A percentile compares a stretch with the other conserved stretches of the same genome.
These are phyloP conservation scores for Phytomonas serpens DNA, from an alignment of 208 protist species.

Conservation along the genomic window DNA sequence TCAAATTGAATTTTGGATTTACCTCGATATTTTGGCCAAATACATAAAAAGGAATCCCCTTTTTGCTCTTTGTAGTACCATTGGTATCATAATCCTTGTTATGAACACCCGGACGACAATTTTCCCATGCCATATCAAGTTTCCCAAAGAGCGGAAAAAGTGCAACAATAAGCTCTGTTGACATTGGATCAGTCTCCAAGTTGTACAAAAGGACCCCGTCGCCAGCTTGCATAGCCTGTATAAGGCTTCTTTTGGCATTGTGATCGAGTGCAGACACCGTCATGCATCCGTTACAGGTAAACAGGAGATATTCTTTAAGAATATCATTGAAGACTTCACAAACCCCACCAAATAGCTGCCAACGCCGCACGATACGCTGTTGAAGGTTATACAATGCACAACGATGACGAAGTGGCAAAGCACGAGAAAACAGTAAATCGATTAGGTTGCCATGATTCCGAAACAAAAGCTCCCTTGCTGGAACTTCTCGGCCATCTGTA, in stretches of 20 bases:
- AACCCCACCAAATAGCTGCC: conserved; percentile 54
- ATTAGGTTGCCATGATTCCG: conserved; percentile 31
- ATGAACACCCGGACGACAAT: background rate
- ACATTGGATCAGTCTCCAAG: conserved; percentile 17
- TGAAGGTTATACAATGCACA: conserved; percentile 17
- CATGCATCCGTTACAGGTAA: conserved; percentile 41
- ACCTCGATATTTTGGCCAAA: conserved; percentile 28
- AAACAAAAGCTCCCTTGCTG: conserved; percentile 26
- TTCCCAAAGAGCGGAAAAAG: conserved; percentile 1
- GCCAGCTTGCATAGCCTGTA: conserved; percentile 39
- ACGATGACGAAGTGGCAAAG: conserved; percentile 9
- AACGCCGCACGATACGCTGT: conserved; percentile 42
- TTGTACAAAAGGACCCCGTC: conserved; percentile 69
- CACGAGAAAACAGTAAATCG: conserved; percentile 27
- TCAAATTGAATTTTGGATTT: conserved; percentile 26
- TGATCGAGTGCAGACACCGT: conserved; percentile 40
- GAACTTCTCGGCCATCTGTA: background rate
- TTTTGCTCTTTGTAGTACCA: conserved; percentile 4
- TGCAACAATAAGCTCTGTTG: conserved; percentile 1
- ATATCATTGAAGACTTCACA: conserved; percentile 32
- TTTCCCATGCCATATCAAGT: background rate
- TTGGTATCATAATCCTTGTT: background rate
- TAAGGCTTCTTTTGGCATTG: conserved; percentile 26
- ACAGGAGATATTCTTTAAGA: conserved; percentile 32
- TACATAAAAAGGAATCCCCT: conserved; percentile 14